phyloP scores from a whole-genome alignment of 352 stramenopile species.

The Globisporangium heterothallicum region DNA sequence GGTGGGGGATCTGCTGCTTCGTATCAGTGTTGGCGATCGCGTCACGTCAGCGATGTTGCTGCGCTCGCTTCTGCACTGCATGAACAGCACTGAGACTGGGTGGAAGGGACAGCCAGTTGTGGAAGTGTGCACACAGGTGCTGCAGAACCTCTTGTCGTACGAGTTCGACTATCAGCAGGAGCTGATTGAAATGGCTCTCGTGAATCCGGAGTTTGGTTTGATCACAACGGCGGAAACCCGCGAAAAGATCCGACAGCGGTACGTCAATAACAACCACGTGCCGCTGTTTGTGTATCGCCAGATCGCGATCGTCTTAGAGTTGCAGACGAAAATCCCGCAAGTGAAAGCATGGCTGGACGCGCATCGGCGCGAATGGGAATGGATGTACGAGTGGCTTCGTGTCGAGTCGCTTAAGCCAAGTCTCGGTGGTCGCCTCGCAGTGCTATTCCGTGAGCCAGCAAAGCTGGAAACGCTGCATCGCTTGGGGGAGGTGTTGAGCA shows the following conservation, averaged over 20 bases:
- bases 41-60: slow-evolving; percentile 55
- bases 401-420: slow-evolving; percentile 78
- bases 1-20: slow-evolving; percentile 64
- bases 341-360: slow-evolving; percentile 52
- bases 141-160: slow-evolving; percentile 61
- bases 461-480: slow-evolving; percentile 71
- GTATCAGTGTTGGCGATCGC: slow-evolving; percentile 59
- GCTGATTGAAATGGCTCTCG: slow-evolving; percentile 65
- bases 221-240: slow-evolving; percentile 60
- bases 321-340: slow-evolving; percentile 53
- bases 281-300: slow-evolving; percentile 80
- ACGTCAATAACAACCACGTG: slow-evolving; percentile 63
- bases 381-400: slow-evolving; percentile 87
- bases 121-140: slow-evolving; percentile 55
- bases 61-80: slow-evolving; percentile 64
- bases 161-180: slow-evolving; percentile 52
- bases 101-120: slow-evolving; percentile 86
- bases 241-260: slow-evolving; percentile 56
- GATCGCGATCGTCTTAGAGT: slow-evolving; percentile 59
- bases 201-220: slow-evolving; percentile 61
- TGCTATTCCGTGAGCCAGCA: slow-evolving; percentile 62
- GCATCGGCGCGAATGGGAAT: slow-evolving; percentile 63
- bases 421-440: slow-evolving; percentile 54
- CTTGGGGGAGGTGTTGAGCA: slow-evolving; percentile 52
- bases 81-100: slow-evolving; percentile 77